Conservation (phyloP, 345 rosid species). For the Noccaea bulbosa region DNA sequence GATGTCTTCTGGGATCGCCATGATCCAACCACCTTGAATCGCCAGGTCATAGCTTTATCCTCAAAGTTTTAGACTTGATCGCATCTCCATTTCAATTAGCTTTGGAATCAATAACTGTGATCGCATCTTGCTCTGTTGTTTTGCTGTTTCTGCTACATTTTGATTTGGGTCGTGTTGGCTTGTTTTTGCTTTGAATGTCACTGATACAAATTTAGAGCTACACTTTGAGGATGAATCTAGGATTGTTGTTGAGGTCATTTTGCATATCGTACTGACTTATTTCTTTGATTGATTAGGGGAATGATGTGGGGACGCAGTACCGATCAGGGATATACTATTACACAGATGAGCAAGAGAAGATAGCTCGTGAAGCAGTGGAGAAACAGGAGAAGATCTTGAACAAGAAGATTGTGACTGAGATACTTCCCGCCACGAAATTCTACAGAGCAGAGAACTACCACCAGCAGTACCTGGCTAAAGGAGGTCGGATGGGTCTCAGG, state of each 20-base stretch:
- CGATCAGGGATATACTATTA: slow-evolving; percentile 87
- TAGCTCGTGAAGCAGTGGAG: slow-evolving; percentile 63
- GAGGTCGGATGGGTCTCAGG: slow-evolving; percentile 58
- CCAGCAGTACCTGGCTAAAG: slow-evolving; percentile 85
- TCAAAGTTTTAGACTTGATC: slow-evolving; percentile 9
- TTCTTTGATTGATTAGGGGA: slow-evolving; percentile 52
- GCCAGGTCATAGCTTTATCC: slow-evolving; percentile 58
- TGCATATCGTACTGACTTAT: slow-evolving; percentile 8
- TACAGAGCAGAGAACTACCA: slow-evolving; percentile 80
- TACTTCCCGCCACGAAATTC: slow-evolving; percentile 74
- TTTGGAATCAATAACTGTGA: neutral
- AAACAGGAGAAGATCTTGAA: slow-evolving; percentile 60
- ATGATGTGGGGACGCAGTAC: slow-evolving; percentile 81
- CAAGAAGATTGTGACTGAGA: slow-evolving; percentile 67
- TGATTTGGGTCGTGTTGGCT: neutral
- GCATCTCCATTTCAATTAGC: slow-evolving; percentile 1
- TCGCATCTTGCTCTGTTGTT: neutral
- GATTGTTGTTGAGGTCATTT: slow-evolving; percentile 9
- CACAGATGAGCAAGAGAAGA: slow-evolving; percentile 55
- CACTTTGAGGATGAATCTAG: slow-evolving; percentile 8
- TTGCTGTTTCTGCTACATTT: slow-evolving; percentile 8
- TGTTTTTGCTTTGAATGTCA: neutral
- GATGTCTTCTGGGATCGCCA: slow-evolving; percentile 77
- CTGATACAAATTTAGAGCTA: neutral
- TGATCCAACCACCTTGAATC: slow-evolving; percentile 84